These are phyloP conservation scores for Cylindrotheca closterium DNA, from an alignment of 108 stramenopile genomes.

Conservation along the genomic window DNA sequence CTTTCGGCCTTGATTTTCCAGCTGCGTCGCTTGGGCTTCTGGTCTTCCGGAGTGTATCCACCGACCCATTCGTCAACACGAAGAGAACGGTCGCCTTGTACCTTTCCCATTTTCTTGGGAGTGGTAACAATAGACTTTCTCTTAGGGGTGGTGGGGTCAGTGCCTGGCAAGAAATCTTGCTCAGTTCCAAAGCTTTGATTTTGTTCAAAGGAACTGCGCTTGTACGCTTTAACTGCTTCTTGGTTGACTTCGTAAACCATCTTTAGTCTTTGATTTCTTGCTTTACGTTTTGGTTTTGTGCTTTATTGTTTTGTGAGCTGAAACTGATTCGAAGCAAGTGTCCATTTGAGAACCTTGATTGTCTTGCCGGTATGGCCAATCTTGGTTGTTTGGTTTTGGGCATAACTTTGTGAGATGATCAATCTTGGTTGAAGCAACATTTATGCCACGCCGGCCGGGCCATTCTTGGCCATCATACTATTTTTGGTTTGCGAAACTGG, in stretches of 20 bases:
- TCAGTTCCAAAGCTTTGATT: neutral
- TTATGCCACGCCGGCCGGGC: too few species aligned
- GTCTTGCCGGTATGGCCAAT: too few species aligned
- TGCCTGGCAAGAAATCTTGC: neutral
- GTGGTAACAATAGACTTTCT: neutral
- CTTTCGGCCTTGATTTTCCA: neutral
- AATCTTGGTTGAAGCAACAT: too few species aligned
- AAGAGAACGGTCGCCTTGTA: neutral
- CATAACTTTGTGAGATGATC: neutral
- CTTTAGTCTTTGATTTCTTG: too few species aligned
- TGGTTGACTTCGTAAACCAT: neutral
- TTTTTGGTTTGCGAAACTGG: too few species aligned
- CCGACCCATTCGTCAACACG: neutral
- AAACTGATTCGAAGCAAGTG: too few species aligned
- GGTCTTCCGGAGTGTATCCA: neutral
- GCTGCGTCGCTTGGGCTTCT: neutral
- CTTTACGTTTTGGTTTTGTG: too few species aligned
- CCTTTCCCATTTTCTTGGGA: neutral
- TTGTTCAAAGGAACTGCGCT: too few species aligned
- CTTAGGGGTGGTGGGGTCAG: neutral
- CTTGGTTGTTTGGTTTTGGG: neutral
- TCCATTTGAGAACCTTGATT: too few species aligned
- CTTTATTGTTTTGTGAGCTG: too few species aligned
- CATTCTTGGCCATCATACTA: too few species aligned
- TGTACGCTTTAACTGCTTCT: neutral